Evolutionary conservation across 192 early-diverging fungal species (phyloP).

Genomic region (Obelidium mucronatum): DNA sequence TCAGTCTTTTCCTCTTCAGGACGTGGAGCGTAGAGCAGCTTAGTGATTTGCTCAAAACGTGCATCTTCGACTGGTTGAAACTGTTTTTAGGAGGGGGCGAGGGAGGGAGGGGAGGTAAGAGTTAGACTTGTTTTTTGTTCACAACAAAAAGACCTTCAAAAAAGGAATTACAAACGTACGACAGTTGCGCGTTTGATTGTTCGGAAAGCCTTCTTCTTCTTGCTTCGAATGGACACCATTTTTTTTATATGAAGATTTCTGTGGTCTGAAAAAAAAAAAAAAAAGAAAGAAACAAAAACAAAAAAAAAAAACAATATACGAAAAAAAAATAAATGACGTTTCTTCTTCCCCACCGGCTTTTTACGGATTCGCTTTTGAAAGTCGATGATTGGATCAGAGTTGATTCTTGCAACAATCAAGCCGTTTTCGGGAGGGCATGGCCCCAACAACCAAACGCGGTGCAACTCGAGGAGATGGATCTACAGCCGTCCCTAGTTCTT

Average conservation of each 20-base stretch:
- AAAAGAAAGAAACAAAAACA: slow-evolving; percentile 31
- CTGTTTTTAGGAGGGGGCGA: not conserved
- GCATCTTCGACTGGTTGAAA: slow-evolving; percentile 43
- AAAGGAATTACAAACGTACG: not conserved
- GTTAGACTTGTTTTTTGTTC: too few relatives aligned
- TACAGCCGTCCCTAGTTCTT: too few relatives aligned
- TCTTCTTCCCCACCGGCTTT: too few relatives aligned
- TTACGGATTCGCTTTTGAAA: too few relatives aligned
- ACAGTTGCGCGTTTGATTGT: slow-evolving; percentile 32
- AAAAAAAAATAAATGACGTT: too few relatives aligned
- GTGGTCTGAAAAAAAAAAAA: slow-evolving; percentile 18
- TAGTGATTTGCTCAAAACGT: slow-evolving; percentile 13
- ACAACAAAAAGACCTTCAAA: not conserved
- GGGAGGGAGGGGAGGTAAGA: not conserved
- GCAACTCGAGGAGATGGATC: too few relatives aligned
- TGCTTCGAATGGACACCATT: slow-evolving; percentile 34
- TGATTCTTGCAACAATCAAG: too few relatives aligned
- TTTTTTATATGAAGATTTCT: not conserved
- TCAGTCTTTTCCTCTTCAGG: not conserved
- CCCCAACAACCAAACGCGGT: too few relatives aligned
- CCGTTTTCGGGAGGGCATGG: too few relatives aligned
- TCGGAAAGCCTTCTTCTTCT: slow-evolving; percentile 26
- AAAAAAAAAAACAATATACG: too few relatives aligned
- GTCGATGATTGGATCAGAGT: too few relatives aligned
- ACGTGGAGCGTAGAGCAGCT: slow-evolving; percentile 12